Percentiles rank a stretch among this genome's conserved stretches.
Evolutionary conservation across 2,329 filamentous ascomycete genomes (phyloP).

Genomic region (Neofusicoccum kwambonambiense): DNA sequence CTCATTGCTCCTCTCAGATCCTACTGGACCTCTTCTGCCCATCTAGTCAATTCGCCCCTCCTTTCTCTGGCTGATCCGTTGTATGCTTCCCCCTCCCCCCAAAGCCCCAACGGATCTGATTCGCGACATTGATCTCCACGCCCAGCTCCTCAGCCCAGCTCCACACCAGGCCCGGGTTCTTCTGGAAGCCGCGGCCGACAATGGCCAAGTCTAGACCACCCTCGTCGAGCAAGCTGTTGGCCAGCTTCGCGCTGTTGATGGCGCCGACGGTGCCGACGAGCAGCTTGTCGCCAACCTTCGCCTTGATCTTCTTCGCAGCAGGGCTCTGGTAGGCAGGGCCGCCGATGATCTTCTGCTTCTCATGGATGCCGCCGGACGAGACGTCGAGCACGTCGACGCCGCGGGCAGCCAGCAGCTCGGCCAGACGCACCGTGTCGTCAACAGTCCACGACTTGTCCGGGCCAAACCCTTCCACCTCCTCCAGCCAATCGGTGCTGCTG

Average conservation of each 20-base stretch:
- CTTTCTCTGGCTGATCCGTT: background rate
- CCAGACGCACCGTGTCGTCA: slow-evolving; percentile 63
- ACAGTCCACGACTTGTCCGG: slow-evolving; percentile 63
- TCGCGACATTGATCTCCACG: slow-evolving; percentile 69
- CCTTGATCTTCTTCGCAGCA: slow-evolving; percentile 70
- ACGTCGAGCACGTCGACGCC: slow-evolving; percentile 85
- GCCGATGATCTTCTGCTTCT: slow-evolving; percentile 58
- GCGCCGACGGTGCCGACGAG: slow-evolving; percentile 72
- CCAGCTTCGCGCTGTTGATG: slow-evolving; percentile 68
- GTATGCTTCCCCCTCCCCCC: slow-evolving; percentile 45
- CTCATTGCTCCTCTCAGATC: background rate
- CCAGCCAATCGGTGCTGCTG: slow-evolving; percentile 74
- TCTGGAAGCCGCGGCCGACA: slow-evolving; percentile 73
- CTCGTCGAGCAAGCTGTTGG: slow-evolving; percentile 58
- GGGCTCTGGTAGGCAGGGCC: slow-evolving; percentile 72
- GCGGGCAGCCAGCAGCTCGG: slow-evolving; percentile 63
- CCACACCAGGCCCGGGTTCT: slow-evolving; percentile 77
- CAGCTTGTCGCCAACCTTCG: slow-evolving; percentile 69
- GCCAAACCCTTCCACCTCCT: slow-evolving; percentile 47
- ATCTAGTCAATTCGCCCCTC: background rate
- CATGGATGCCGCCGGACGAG: slow-evolving; percentile 70
- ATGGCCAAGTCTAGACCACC: slow-evolving; percentile 65
- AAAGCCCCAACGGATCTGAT: slow-evolving; percentile 66
- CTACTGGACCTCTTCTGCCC: background rate
- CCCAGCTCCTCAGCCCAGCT: slow-evolving; percentile 70